A percentile compares a stretch with the other conserved stretches of the same genome.
phyloP scores from a whole-genome alignment of 2,329 filamentous ascomycete genomes.

The Aschersonia sp. region DNA sequence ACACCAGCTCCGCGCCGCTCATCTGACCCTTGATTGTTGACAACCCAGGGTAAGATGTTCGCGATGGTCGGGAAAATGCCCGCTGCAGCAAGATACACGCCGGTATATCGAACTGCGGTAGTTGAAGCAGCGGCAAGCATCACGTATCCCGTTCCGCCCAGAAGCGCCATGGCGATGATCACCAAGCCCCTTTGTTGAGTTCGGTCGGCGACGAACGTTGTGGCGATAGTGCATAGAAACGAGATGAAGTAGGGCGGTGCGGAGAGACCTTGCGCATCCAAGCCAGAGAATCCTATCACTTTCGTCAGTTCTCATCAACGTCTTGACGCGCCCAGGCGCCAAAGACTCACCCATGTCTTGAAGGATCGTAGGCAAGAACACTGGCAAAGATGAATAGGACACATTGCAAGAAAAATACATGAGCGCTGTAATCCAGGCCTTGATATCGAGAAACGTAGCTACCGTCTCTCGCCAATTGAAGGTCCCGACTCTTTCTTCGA shows the following conservation, averaged over 20 bases:
- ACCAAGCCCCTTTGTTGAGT: slow-evolving; percentile 5
- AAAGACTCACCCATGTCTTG: slow-evolving; percentile 5
- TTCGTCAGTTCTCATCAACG: not conserved
- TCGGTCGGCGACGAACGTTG: slow-evolving; percentile 6
- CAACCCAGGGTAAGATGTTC: slow-evolving; percentile 4
- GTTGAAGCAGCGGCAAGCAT: slow-evolving; percentile 2
- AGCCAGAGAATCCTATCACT: slow-evolving; percentile 6
- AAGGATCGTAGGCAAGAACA: slow-evolving; percentile 9
- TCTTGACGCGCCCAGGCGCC: not conserved
- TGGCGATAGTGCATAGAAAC: slow-evolving; percentile 7
- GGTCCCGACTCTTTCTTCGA: not conserved
- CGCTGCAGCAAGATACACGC: slow-evolving; percentile 2
- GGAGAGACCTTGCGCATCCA: slow-evolving; percentile 8
- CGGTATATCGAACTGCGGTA: slow-evolving; percentile 2
- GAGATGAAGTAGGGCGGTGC: slow-evolving; percentile 7
- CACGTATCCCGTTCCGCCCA: slow-evolving; percentile 3
- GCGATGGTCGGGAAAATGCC: slow-evolving; percentile 4
- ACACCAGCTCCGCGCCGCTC: slow-evolving; percentile 4
- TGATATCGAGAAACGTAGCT: slow-evolving; percentile 16
- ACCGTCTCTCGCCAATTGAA: slow-evolving; percentile 13
- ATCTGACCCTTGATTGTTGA: slow-evolving; percentile 5
- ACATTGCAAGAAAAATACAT: slow-evolving; percentile 10
- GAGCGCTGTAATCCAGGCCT: slow-evolving; percentile 15
- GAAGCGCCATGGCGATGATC: slow-evolving; percentile 2
- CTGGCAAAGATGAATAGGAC: slow-evolving; percentile 16